Base-by-base conservation (phyloP, 257 asterid genomes). In the Nicotiana tomentosiformis region DNA sequence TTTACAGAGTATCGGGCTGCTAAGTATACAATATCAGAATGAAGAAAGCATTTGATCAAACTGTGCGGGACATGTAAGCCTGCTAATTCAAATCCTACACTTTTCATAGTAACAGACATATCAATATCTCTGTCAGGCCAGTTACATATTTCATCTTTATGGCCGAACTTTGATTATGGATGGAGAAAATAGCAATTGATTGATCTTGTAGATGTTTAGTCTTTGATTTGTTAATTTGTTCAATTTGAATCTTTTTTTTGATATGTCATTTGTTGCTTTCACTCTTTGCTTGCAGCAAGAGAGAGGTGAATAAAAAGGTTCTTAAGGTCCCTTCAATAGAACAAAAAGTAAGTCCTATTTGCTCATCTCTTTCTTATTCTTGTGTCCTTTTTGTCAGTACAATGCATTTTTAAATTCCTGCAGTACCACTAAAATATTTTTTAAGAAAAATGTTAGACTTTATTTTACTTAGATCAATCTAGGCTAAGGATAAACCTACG, bases 41-140 rank as follows among this genome's bases (percentile, higher is more conserved):
- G 98, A 93, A 93, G 97, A 93, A 93, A 90, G 97, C 90, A 55
- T 83, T 93, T 82, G 95, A 87, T 92, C 98, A 93, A 89, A 93
- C 97, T 58, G 97, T 93, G 83, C 93, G 98, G 1, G 97, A 93
- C 88, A 78, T 93, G 98, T 93, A 86, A 91, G 97, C 89, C 83
- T 82, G 32, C 4, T 79, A 77, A 57, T 77, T 86, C 26, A 14
- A 51, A 26, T 76, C 26, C 20, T 76, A 49, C 26, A 26, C 20
- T 46, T 49, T 20, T 15, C 5, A 10, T 26, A 8, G 26, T 26
- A 7, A 51, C 43, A 7, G 9, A 8, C 16, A 32, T 26, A 46
- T 35, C 16, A 23, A 43, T 46, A 46, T 72, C 60, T 72, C 61
- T 72, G 60, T 17, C 39, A 49, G 20, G 49, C 14, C 33, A 12